A percentile compares a stretch with the other conserved stretches of the same genome.
Evolutionary conservation across 2,329 filamentous ascomycete genomes (phyloP).

Genomic region (Mycosphaerella arachidis): DNA sequence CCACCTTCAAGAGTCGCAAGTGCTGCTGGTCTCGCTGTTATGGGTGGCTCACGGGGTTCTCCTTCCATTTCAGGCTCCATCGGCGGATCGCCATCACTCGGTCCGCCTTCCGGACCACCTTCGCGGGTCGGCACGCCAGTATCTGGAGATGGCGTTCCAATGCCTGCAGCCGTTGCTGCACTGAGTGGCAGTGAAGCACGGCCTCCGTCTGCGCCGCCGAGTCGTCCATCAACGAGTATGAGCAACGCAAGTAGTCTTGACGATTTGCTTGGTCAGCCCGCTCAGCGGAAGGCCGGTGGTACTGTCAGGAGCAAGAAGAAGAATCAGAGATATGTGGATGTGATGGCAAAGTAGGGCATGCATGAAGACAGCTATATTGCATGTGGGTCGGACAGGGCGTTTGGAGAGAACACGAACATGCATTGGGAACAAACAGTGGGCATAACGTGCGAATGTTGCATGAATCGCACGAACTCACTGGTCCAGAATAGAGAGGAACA

Average conservation of each 20-base stretch:
- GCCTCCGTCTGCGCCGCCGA: slow-evolving; percentile 51
- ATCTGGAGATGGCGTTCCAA: slow-evolving; percentile 14
- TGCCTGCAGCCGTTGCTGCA: slow-evolving; percentile 24
- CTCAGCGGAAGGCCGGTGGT: slow-evolving; percentile 59
- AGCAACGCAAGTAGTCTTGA: slow-evolving; percentile 94
- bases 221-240: slow-evolving; percentile 72
- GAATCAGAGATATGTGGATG: slow-evolving; percentile 86
- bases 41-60: slow-evolving; percentile 7
- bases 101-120: slow-evolving; percentile 27
- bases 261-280: slow-evolving; percentile 65
- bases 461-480: neutral
- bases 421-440: neutral
- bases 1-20: slow-evolving; percentile 28
- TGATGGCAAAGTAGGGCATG: slow-evolving; percentile 67
- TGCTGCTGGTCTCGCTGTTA: slow-evolving; percentile 12
- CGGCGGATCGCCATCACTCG: slow-evolving; percentile 9
- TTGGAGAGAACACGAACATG: neutral
- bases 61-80: slow-evolving; percentile 6
- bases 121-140: slow-evolving; percentile 29
- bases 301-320: slow-evolving; percentile 66
- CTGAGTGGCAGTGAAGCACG: slow-evolving; percentile 19
- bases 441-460: neutral
- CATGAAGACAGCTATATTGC: neutral
- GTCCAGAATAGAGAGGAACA: neutral
- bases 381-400: neutral